Evolutionary conservation across 176 grass and related monocot species (phyloP).

Genomic region (Pontederia crassipes): DNA sequence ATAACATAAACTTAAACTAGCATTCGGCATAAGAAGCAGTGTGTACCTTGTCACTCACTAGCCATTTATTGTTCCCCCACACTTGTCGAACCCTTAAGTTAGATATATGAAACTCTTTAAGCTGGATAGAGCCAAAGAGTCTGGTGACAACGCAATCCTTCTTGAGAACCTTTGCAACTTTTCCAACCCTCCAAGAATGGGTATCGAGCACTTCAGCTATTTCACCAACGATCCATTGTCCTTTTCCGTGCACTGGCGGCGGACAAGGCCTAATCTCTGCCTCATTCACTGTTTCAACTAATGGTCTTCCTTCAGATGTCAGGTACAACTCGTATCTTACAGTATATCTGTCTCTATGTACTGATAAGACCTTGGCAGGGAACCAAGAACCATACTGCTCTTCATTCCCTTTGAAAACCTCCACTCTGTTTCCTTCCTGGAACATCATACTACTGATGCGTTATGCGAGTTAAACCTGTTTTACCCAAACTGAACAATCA

Average conservation of each 20-base stretch:
- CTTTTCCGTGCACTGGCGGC: constrained; percentile 23
- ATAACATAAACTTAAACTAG: no score
- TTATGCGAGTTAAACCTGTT: background rate
- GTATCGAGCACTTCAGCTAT: constrained; percentile 51
- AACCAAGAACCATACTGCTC: constrained; percentile 12
- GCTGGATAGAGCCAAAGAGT: constrained; percentile 46
- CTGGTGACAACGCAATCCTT: constrained; percentile 34
- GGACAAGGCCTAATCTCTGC: constrained; percentile 20
- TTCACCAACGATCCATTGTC: constrained; percentile 59
- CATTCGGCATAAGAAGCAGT: background rate
- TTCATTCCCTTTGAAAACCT: constrained; percentile 5
- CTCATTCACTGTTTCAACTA: constrained; percentile 1
- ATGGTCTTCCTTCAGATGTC: background rate
- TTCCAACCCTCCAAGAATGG: constrained; percentile 51
- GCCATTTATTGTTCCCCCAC: constrained; percentile 19
- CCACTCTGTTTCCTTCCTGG: background rate
- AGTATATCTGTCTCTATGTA: background rate
- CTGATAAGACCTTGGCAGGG: constrained; percentile 1
- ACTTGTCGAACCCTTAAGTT: constrained; percentile 34
- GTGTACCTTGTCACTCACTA: constrained; percentile 24
- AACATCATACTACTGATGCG: background rate
- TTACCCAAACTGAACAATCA: background rate
- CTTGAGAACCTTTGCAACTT: constrained; percentile 47
- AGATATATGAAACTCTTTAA: constrained; percentile 54
- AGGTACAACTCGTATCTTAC: constrained; percentile 9